phyloP scores from a whole-genome alignment of 2,329 filamentous ascomycete species.

The Aspergillus japonicus region DNA sequence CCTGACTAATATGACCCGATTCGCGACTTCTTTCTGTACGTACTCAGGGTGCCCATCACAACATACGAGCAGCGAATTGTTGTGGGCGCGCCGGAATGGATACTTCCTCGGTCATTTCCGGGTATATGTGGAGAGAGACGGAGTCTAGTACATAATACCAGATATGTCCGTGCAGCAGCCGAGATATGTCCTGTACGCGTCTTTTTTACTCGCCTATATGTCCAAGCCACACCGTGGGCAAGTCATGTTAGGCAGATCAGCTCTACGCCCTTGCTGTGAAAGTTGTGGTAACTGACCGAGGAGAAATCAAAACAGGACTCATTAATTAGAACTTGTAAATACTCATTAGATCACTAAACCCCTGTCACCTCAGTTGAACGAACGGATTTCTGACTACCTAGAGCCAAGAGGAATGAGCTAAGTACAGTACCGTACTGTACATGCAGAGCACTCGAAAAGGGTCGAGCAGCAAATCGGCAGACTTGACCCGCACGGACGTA shows the following conservation, averaged over 20 bases:
- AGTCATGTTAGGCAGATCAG: not conserved
- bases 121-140: constrained; percentile 20
- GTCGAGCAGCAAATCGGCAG: not conserved
- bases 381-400: no score
- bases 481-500: not conserved
- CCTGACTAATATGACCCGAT: no score
- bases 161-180: constrained; percentile 36
- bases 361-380: no score
- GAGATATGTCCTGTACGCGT: constrained; percentile 33
- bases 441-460: not conserved
- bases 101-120: constrained; percentile 26
- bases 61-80: not conserved
- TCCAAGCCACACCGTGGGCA: not conserved
- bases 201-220: constrained; percentile 29
- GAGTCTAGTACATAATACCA: constrained; percentile 2
- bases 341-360: no score
- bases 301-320: not conserved
- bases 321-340: no score
- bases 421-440: no score
- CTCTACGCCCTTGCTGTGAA: not conserved
- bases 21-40: no score
- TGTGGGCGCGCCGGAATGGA: not conserved
- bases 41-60: no score
- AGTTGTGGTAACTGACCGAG: not conserved
- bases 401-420: not conserved